phyloP scores from a whole-genome alignment of 179 eudicot genomes.

The Carnegiea gigantea region DNA sequence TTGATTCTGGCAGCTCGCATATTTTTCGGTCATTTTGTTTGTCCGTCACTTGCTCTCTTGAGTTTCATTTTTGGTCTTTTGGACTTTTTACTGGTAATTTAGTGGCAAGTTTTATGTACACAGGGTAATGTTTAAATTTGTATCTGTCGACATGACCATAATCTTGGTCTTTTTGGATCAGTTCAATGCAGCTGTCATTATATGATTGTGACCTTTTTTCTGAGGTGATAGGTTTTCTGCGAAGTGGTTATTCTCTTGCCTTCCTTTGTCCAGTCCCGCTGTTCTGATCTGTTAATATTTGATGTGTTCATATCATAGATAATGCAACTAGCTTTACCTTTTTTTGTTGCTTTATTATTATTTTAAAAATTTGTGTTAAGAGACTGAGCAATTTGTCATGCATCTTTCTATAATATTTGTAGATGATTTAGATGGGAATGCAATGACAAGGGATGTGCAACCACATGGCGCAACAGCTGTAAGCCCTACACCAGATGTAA shows the following conservation, averaged over 20 bases:
- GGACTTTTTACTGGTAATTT: background rate
- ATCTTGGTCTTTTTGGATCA: background rate
- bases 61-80: background rate
- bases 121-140: background rate
- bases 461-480: constrained; percentile 41
- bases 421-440: constrained; percentile 35
- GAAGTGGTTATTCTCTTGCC: too few relatives aligned
- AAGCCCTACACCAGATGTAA: constrained; percentile 42
- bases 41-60: background rate
- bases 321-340: background rate
- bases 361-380: background rate
- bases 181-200: too few relatives aligned
- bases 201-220: too few relatives aligned
- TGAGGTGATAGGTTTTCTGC: too few relatives aligned
- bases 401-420: constrained; percentile 13
- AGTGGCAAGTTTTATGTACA: background rate
- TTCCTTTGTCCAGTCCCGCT: too few relatives aligned
- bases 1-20: too few relatives aligned
- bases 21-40: too few relatives aligned
- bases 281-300: too few relatives aligned
- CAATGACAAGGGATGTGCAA: constrained; percentile 28
- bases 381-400: background rate
- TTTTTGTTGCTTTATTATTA: too few relatives aligned
- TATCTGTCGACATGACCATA: background rate
- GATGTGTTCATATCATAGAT: too few relatives aligned